Base-by-base conservation (phyloP, 306 rosid species). In the Inga laurina region DNA sequence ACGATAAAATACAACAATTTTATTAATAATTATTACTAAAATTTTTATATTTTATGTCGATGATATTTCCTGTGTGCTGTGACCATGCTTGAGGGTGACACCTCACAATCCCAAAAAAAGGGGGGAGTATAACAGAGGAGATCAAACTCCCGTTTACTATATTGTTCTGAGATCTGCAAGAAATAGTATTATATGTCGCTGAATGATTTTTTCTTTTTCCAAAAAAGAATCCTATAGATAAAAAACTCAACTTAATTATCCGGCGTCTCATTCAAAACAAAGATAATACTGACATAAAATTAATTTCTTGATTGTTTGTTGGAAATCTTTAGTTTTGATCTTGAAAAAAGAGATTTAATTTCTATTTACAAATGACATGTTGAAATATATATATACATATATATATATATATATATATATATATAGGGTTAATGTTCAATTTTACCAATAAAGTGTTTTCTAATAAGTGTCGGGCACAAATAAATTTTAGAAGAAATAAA, bases 201-300 rank as follows among this genome's bases (percentile, higher is more conserved):
- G 21, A 64, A 64, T 64, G 14, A 14, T 27, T 30, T 65, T 65
- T 2, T 27, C 5, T 16, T 62, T 13, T 16, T 5, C 57, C 7
- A 30, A 14, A 32, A 34, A 32, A 65, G 1, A 65, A 65, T 15
- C 4, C 21, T 4, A 13, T 32, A 65, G 10, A 65, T 65, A 34
- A 65, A 65, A n/a, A n/a, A 61, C 86, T 89, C 14, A 51, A 64
- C 39, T 4, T 27, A 39, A 39, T 39, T 39, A 30, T 12, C 69
- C 41, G 15, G 11, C 7, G 24, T 67, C 11, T 67, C 24, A 16
- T 15, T 54, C 45, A 67, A 67, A 34, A 19, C 22, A 18, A 35
- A 69, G 46, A 16, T 10, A 19, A 39, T 21, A 69, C n/a, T 8
- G 21, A 69, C 32, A 16, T 49, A 14, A 14, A 69, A 21, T 41